Base-by-base conservation (phyloP, 1,139 yeast genomes). In the Yamadazyma conglobata region DNA sequence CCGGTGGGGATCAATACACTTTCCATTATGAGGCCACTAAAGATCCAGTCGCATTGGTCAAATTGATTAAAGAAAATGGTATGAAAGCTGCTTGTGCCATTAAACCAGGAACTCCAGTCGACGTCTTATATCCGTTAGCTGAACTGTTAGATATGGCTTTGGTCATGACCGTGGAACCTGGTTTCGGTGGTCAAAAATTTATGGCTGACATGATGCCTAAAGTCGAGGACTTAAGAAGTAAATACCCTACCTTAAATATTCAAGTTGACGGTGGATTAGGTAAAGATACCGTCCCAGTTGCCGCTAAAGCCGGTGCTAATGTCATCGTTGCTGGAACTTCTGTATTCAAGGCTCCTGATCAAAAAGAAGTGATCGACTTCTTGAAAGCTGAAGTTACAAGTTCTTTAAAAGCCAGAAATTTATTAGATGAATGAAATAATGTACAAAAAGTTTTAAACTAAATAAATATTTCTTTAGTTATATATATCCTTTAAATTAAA, bases 181-280 rank as follows among this genome's bases (percentile, higher is more conserved):
- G 98, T 1, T 91, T 91, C 53, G 98, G 98, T 20, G 99, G 99
- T 28, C 99, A 91, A 60, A 84, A 83, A 58, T 93, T 91, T 68
- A 88, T 86, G 96, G 68, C 77, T 10, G 85, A 80, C 40, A 89
- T 89, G 96, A 89, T 91, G 97, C 86, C 93, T 39, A 91, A 91
- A 63, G 97, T 91, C 27, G 80, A 77, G 48, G 68, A 67, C 21
- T 70, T 91, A 48, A 77, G 99, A 56, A 56, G 58, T 29, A 75
- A 71, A 52, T 85, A 70, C 59, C 96, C 97, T 11, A 55, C 79
- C 20, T 66, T 89, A 55, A 79, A 91, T 58, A 85, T 91, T 46
- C 93, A 91, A 63, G 99, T 91, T 19, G 99, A 91, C 55, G 99
- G 99, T 40, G 99, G 99, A 0, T 68, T 91, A 42, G 95, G 94